phyloP scores from a whole-genome alignment of 768 basidiomycete species.

The Infundibulicybe gibba region DNA sequence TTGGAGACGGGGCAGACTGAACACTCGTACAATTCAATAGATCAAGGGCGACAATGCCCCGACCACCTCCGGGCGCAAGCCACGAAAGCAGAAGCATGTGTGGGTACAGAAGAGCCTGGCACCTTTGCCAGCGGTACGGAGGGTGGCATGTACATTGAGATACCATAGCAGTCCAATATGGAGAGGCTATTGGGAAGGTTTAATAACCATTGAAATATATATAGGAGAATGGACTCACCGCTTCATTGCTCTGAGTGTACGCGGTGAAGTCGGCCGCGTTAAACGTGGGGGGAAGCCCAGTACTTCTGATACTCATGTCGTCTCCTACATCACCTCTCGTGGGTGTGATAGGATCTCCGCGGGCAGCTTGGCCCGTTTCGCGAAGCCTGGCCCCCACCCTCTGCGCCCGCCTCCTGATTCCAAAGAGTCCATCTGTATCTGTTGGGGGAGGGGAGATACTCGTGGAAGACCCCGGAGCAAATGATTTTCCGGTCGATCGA shows the following conservation, averaged over 20 bases:
- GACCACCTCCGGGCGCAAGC: constrained; percentile 78
- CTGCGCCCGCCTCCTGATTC: constrained; percentile 40
- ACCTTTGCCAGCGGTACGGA: constrained; percentile 79
- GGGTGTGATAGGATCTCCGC: constrained; percentile 18
- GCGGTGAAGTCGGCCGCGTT: constrained; percentile 41
- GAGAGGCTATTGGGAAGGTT: constrained; percentile 57
- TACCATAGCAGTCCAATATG: constrained; percentile 88
- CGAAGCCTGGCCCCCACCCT: constrained; percentile 30
- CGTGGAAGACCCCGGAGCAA: constrained; percentile 33
- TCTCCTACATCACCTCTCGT: constrained; percentile 17
- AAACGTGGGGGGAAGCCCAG: constrained; percentile 37
- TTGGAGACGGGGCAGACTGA: constrained; percentile 76
- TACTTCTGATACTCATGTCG: constrained; percentile 24
- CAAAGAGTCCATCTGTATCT: constrained; percentile 47
- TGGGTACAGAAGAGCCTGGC: constrained; percentile 79
- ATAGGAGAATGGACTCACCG: constrained; percentile 29
- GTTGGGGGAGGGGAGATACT: constrained; percentile 31
- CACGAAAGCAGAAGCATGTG: constrained; percentile 83
- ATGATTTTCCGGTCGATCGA: constrained; percentile 27
- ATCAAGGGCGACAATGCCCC: constrained; percentile 85
- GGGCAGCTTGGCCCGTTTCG: constrained; percentile 23
- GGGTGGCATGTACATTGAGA: constrained; percentile 86
- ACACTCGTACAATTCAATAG: constrained; percentile 85
- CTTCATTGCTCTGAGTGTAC: constrained; percentile 46
- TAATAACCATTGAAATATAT: constrained; percentile 9